phyloP scores from a whole-genome alignment of 192 early-diverging fungal species.

The Coemansia sp. region DNA sequence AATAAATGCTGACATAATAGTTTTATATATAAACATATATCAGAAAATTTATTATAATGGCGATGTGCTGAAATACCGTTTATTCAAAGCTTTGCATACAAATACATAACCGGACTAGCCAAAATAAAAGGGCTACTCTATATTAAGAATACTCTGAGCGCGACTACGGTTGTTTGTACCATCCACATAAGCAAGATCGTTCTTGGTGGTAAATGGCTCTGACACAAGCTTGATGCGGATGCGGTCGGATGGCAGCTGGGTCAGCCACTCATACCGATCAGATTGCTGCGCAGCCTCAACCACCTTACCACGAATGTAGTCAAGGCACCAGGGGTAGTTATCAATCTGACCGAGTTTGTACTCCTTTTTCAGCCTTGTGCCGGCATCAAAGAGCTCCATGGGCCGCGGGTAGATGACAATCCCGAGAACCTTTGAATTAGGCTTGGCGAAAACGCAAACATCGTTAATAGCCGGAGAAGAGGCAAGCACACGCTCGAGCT shows the following conservation, averaged over 20 bases:
- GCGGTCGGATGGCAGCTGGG: constrained; percentile 15
- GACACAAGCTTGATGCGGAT: constrained; percentile 41
- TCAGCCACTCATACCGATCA: constrained; percentile 22
- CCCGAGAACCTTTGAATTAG: constrained; percentile 2
- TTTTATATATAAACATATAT: not conserved
- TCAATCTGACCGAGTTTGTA: constrained; percentile 32
- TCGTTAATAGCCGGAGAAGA: constrained; percentile 31
- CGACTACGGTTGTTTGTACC: constrained; percentile 35
- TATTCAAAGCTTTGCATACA: not conserved
- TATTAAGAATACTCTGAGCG: not conserved
- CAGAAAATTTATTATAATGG: no score
- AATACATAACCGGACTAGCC: not conserved
- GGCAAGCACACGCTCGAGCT: constrained; percentile 28
- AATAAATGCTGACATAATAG: not conserved
- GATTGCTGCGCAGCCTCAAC: constrained; percentile 6
- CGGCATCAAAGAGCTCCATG: constrained; percentile 33
- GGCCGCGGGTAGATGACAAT: constrained; percentile 40
- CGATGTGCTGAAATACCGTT: no score
- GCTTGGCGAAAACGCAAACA: constrained; percentile 21
- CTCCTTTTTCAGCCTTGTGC: constrained; percentile 28
- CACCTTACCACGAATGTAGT: constrained; percentile 37
- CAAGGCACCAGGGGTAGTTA: constrained; percentile 39
- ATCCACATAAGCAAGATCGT: constrained; percentile 25
- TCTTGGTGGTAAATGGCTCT: constrained; percentile 26
- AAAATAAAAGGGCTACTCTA: not conserved